Conservation (phyloP, 768 basidiomycete species). For the Collybia sordida region DNA sequence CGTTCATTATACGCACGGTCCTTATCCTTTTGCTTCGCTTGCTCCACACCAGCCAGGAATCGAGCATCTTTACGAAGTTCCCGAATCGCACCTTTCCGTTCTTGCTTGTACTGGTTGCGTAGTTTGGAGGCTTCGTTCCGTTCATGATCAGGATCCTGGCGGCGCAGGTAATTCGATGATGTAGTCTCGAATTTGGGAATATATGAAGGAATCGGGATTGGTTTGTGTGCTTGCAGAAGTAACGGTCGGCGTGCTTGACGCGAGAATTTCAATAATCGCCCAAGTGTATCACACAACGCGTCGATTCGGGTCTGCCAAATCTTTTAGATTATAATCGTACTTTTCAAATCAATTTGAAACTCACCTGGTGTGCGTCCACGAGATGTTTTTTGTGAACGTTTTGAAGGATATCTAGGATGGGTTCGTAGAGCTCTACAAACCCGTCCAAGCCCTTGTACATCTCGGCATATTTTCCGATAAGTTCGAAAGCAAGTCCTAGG, state of each 20-base stretch:
- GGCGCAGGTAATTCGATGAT: conserved; percentile 71
- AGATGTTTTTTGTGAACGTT: conserved; percentile 47
- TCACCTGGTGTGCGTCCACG: conserved; percentile 57
- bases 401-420: conserved; percentile 59
- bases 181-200: conserved; percentile 89
- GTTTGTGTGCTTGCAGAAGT: conserved; percentile 87
- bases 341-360: conserved; percentile 3
- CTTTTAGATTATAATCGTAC: neutral
- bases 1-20: conserved; percentile 76
- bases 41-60: conserved; percentile 88
- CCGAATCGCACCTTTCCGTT: conserved; percentile 93
- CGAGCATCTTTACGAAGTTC: conserved; percentile 94
- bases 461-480: conserved; percentile 70
- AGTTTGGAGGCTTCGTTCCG: conserved; percentile 86
- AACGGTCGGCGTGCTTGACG: conserved; percentile 75
- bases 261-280: conserved; percentile 72
- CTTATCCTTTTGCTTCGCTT: conserved; percentile 82
- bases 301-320: conserved; percentile 48
- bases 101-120: conserved; percentile 88
- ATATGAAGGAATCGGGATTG: conserved; percentile 92
- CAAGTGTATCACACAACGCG: conserved; percentile 47
- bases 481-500: conserved; percentile 56
- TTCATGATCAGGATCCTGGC: conserved; percentile 90
- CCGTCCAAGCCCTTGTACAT: conserved; percentile 77
- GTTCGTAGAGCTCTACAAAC: conserved; percentile 84